Base-by-base conservation (phyloP, 495 filamentous ascomycete species). In the Niebla homalea region DNA sequence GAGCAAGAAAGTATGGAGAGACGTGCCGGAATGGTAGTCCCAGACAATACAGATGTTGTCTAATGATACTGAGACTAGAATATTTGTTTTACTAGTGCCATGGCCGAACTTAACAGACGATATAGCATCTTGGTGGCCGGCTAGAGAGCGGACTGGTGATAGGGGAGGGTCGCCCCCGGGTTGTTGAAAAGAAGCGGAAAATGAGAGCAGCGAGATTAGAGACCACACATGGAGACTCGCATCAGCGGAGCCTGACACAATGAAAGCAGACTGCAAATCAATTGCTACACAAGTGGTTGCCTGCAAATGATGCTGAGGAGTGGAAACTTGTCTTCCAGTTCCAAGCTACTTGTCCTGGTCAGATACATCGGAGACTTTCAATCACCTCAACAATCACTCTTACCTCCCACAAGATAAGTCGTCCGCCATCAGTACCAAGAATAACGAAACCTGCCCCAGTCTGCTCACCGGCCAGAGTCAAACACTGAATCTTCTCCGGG, bases 331-430 rank as follows among this genome's bases (percentile, higher is more conserved):
- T 59, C 92, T 77, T 29, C 90, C 92, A 23, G 87, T 93, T 54
- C 80, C 83, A 55, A 81, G 79, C 86, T 93, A 66, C 46, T 49
- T 51, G 36, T 49, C 14, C 43, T 37, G 58, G 60, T 60, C 43
- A 61, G 49, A 36, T 12, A 35, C 16, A 36, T 18, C 2, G 44
- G 26, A 1, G 38, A 36, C 19, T 45, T 48, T 4, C 42, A 12
- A 40, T 22, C 29, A 36, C 14, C 16, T 51, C 15, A 12, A 10
- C 20, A 22, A 46, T 43, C 38, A 21, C 48, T 68, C 72, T 56
- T 60, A 92, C 87, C 84, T 98, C 92, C 92, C 92, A 98, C 11
- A 93, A 63, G 58, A 93, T 83, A 50, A 97, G 60, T 46, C 89
- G 79, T 15, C 92, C 92, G 51, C 85, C 84, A 40, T 83, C 80